Base-by-base conservation (phyloP, 1,139 yeast species). In the Suhomyces panamericanus region DNA sequence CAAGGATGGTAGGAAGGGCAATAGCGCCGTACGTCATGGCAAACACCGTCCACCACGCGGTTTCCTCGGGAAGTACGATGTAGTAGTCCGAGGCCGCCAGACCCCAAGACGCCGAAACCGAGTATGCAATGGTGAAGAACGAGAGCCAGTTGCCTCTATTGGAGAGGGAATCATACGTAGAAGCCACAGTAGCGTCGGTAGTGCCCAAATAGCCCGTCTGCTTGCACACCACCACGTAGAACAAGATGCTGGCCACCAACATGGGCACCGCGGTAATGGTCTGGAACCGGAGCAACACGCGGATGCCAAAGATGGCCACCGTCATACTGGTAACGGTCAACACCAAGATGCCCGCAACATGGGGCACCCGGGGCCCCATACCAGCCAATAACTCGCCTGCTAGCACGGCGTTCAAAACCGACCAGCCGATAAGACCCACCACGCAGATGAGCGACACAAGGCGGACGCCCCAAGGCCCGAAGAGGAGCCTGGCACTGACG, bases 341-440 rank as follows among this genome's bases (percentile, higher is more conserved):
- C 6, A 69, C 57, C 6, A 68, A 54, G 29, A 70, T 68, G 2
- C 75, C 74, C 2, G 60, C 67, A 14, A 59, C 56, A 32, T 67
- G 52, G 0, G 64, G 59, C 12, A 60, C 55, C 7, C 51, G 53
- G 6, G 50, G 55, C 22, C 55, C 54, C 27, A 68, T 56, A 3
- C 71, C 62, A 7, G 60, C 55, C 29, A 70, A 56, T 7, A 70
- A 59, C 48, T 69, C 66, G 6, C 74, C 74, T 12, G 74, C 75
- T 17, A 69, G 53, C 6, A 69, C 73, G 46, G 70, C 65, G 47
- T 69, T 69, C 3, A 69, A 73, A 34, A 70, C 69, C 2, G 73
- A 67, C 75, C 75, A 70, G 3, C 76, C 75, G 17, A 66, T 52
- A 5, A 66, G 68, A n/a, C 74, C 73, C 32, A 69, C 55, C 20